These are phyloP conservation scores for Cryptosporidium ubiquitum DNA, from an alignment of 169 alveolate species.

Conservation along the genomic window DNA sequence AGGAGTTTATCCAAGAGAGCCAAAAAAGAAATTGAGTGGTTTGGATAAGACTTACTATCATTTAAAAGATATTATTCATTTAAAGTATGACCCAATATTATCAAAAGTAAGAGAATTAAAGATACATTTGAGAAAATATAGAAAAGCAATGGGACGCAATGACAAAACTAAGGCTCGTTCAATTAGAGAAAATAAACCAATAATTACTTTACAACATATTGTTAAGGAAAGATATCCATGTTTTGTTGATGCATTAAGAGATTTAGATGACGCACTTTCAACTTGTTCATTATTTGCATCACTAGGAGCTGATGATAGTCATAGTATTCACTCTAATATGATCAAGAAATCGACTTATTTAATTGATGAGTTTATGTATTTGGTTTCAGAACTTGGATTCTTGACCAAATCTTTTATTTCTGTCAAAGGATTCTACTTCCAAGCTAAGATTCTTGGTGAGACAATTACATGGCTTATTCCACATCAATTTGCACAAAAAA, in stretches of 20 bases:
- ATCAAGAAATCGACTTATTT: slow-evolving; percentile 81
- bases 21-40: slow-evolving; percentile 91
- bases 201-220: slow-evolving; percentile 91
- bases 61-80: slow-evolving; percentile 91
- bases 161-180: slow-evolving; percentile 88
- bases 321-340: slow-evolving; percentile 83
- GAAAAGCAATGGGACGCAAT: slow-evolving; percentile 88
- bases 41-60: slow-evolving; percentile 91
- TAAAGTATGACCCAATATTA: slow-evolving; percentile 88
- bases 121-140: slow-evolving; percentile 90
- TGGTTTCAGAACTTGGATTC: slow-evolving; percentile 78
- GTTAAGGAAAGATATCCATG: slow-evolving; percentile 97
- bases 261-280: slow-evolving; percentile 97
- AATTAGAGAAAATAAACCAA: slow-evolving; percentile 88
- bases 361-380: slow-evolving; percentile 88
- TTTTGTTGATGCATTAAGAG: slow-evolving; percentile 95
- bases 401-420: slow-evolving; percentile 88
- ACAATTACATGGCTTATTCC: slow-evolving; percentile 98
- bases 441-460: slow-evolving; percentile 94
- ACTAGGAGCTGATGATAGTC: slow-evolving; percentile 80
- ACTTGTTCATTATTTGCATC: slow-evolving; percentile 92
- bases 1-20: slow-evolving; percentile 99
- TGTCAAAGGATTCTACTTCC: slow-evolving; percentile 98
- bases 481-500: slow-evolving; percentile 93
- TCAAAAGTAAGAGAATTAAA: slow-evolving; percentile 88